A percentile compares a stretch with the other conserved stretches of the same genome.
These are phyloP conservation scores for Neophaeococcomyces aloes DNA, from an alignment of 2,329 filamentous ascomycete genomes.

Conservation along the genomic window DNA sequence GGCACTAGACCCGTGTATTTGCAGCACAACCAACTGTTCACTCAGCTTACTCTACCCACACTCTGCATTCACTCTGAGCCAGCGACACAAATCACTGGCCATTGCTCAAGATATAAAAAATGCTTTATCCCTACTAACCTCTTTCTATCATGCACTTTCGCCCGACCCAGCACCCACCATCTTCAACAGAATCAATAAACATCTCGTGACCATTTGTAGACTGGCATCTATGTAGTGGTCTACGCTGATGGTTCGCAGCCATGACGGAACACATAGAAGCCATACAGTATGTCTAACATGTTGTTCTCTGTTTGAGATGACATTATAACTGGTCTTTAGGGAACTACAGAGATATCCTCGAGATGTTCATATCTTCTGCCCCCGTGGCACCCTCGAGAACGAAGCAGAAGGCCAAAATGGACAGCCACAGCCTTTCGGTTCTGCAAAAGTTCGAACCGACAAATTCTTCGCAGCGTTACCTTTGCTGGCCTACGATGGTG, in stretches of 20 bases:
- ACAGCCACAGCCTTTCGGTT: constrained; percentile 40
- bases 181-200: no score
- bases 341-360: constrained; percentile 36
- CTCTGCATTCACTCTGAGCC: no score
- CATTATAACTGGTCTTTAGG: constrained; percentile 19
- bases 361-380: constrained; percentile 57
- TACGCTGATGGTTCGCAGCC: not conserved
- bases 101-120: no score
- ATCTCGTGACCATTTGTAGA: not conserved
- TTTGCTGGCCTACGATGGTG: constrained; percentile 56
- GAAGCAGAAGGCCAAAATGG: constrained; percentile 51
- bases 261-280: constrained; percentile 33
- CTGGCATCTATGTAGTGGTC: not conserved
- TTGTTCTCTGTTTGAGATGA: not conserved
- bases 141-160: no score
- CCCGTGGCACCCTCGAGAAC: constrained; percentile 50
- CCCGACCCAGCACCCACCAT: no score
- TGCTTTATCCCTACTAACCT: no score
- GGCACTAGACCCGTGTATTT: not conserved
- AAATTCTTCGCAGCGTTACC: constrained; percentile 58
- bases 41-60: not conserved
- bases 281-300: constrained; percentile 26
- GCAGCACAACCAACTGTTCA: not conserved
- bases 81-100: no score
- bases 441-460: constrained; percentile 47